Base-by-base conservation (phyloP, 306 rosid genomes). In the Albizia julibrissin region DNA sequence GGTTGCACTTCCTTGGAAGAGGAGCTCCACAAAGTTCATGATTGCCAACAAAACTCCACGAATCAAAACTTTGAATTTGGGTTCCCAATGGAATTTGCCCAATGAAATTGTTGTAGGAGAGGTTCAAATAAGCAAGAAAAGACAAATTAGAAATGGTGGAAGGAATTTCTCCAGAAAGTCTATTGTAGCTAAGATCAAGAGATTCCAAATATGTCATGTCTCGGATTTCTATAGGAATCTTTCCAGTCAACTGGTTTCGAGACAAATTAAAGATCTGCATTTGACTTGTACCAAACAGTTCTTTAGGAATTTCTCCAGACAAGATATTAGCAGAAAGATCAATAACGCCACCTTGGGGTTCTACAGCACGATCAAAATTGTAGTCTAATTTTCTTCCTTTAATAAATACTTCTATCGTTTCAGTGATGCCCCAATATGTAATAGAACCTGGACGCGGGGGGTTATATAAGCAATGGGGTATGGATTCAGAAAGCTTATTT, bases 331-430 rank as follows among this genome's bases (percentile, higher is more conserved):
- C 1, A 9, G 31, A 58, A 58, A 58, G 31, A 24, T 59, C 66
- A 10, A 59, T 24, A 10, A 22, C 0, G 15, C 29, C 14, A 59
- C 59, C 2, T 6, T 14, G 16, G 24, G 7, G n/a, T 3, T 14
- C 0, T 49, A 2, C 0, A 19, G 8, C 3, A 19, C 8, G 10
- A 18, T 0, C 0, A 19, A 8, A 18, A 19, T 19, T 0, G 6
- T 59, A 59, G 2, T 24, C 31, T 22, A 59, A 59, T 59, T 59
- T 16, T 59, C 15, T 59, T 3, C 66, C 31, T 22, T 59, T 59
- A 59, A 33, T 22, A 24, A 46, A 56, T 8, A 56, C 8, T n/a
- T 56, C 1, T 6, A 21, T n/a, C 4, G 0, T 56, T 8, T 56
- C 62, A 6, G n/a, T n/a, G n/a, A 0, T 3, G 5, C 1, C 0